Evolutionary conservation across 768 basidiomycete species (phyloP), one percentile per base, ranked within the genome.

Genomic region (Saitozyma sp.): DNA sequence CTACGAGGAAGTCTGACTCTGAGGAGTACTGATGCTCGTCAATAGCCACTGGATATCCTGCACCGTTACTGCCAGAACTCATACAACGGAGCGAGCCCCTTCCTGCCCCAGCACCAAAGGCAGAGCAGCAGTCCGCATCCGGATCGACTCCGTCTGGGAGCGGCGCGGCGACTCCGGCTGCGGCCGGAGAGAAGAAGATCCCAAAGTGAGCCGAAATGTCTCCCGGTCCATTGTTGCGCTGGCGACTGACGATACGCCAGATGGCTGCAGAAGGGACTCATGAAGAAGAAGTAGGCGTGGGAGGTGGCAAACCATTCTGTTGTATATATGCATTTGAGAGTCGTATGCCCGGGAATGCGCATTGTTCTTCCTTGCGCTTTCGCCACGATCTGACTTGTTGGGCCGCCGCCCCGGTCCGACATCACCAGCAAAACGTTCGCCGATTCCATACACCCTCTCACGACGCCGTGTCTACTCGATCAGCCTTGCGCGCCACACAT

Each of bases 111-210:
- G 58, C 59, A 8, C 50, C 68, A 9, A 63, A 64, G 43, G 40
- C 50, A 14, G 50, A 45, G 11, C 66, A 29, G 20, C 29, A 16
- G 13, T 50, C 16, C 46, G 41, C 38, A 49, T 53, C 14, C 7
- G 48, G 46, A 11, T 16, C 53, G 38, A 43, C n/a, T 9, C 51
- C 58, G 8, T 40, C 46, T 13, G 65, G 59, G 17, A 0, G 56
- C 42, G 63, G 41, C 29, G 29, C 29, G 41, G 50, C 14, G 9
- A 41, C 58, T 49, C n/a, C 43, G 17, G 51, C 51, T n/a, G 40
- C 54, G 16, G 51, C 50, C 8, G 70, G 63, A 29, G 75, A 75
- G 64, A 76, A 75, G 69, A 79, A 79, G 59, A 74, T 79, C 19
- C 78, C 78, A n/a, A 76, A 78, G 77, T 78, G 62, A 66, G 76